phyloP scores from a whole-genome alignment of 208 protist genomes.

The Tritrichomonas foetus region DNA sequence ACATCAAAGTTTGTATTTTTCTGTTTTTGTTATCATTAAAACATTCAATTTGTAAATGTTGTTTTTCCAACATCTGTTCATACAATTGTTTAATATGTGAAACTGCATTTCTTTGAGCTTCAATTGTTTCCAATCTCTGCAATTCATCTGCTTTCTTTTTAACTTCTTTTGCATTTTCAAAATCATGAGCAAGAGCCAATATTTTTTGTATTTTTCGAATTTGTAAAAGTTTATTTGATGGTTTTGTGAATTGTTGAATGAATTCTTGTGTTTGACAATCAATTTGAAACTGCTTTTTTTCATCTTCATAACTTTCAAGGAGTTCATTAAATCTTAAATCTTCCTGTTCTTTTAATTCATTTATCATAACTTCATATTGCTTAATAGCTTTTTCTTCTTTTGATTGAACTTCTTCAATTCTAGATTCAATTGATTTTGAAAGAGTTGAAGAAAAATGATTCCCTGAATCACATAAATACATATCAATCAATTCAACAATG shows the following conservation, averaged over 20 bases:
- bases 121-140: background rate
- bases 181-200: conserved; percentile 21
- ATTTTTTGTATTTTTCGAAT: background rate
- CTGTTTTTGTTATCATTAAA: background rate
- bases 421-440: background rate
- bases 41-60: background rate
- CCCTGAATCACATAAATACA: too few species aligned
- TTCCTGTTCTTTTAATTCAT: background rate
- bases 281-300: background rate
- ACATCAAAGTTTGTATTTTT: background rate
- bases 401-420: background rate
- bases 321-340: background rate
- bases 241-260: background rate
- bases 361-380: background rate
- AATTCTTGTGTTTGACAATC: background rate
- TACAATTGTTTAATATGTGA: background rate
- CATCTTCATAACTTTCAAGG: background rate
- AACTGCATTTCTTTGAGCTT: background rate
- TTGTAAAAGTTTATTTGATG: background rate
- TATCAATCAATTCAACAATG: background rate
- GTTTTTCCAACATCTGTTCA: background rate
- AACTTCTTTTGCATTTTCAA: background rate
- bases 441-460: too few species aligned
- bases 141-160: background rate
- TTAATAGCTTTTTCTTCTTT: background rate